phyloP scores from a whole-genome alignment of 768 basidiomycete genomes.

The Rhodotorula toruloides region DNA sequence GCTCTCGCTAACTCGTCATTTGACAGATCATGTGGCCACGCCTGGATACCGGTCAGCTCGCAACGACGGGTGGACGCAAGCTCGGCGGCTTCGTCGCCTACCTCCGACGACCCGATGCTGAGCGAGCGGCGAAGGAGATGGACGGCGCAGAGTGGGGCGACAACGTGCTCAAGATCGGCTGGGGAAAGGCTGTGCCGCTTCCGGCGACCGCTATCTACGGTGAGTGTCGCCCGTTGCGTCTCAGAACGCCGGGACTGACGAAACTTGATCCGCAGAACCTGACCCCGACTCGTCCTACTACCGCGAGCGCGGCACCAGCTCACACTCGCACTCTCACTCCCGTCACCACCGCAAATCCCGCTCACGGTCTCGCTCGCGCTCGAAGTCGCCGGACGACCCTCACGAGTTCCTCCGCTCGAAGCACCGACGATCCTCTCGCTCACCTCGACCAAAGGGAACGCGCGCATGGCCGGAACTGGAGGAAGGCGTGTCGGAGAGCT shows the following conservation, averaged over 20 bases:
- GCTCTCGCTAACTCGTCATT: not conserved
- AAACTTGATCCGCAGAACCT: constrained; percentile 3
- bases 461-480: constrained; percentile 44
- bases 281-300: not conserved
- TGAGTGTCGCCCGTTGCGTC: constrained; percentile 1
- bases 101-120: constrained; percentile 89
- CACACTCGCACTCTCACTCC: constrained; percentile 47
- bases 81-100: constrained; percentile 95
- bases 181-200: constrained; percentile 93
- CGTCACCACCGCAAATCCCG: constrained; percentile 53
- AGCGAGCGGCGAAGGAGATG: constrained; percentile 75
- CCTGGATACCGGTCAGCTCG: constrained; percentile 41
- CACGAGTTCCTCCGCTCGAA: constrained; percentile 42
- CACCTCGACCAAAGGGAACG: constrained; percentile 40
- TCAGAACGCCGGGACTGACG: not conserved
- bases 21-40: constrained; percentile 97
- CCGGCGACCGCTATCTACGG: constrained; percentile 55
- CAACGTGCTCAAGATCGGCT: constrained; percentile 76
- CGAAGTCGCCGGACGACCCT: constrained; percentile 14
- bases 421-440: constrained; percentile 11
- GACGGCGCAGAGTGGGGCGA: constrained; percentile 97
- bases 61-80: constrained; percentile 57
- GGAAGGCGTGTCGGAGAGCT: constrained; percentile 71
- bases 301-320: constrained; percentile 44
- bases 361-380: constrained; percentile 33